Evolutionary conservation across 306 rosid genomes (phyloP), one percentile per base, ranked within the genome.

Genomic region (Begonia loranthoides): DNA sequence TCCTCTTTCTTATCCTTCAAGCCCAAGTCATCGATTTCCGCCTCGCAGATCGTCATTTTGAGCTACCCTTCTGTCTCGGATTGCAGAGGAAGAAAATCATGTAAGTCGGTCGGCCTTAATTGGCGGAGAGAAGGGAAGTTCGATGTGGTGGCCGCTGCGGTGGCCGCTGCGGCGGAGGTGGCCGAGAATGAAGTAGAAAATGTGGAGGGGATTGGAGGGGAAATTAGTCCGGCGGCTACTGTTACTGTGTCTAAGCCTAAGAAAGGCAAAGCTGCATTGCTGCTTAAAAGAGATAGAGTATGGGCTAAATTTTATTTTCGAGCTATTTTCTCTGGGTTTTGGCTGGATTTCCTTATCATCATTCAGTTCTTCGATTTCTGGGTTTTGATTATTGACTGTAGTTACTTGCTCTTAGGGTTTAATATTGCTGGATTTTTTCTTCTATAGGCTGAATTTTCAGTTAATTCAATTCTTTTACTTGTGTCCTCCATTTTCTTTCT

Each of bases 181-280:
- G 71, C 17, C 0, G 55, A 59, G 55, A 50, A 66, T 0, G 81
- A 79, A 43, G 77, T 61, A 3, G 34, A 28, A 4, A 6, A 28
- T 1, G 70, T 52, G 45, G 87, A 55, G 1, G 80, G 59, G 40
- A 43, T 49, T 1, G 76, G 11, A 3, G 73, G 11, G 4, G 81
- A 67, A 6, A 66, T 11, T 12, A 64, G 36, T 59, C 73, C 38
- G 9, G 22, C 76, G 8, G 49, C 51, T 12, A 3, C 76, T 3
- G 60, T 56, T 51, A 2, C 59, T 22, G 15, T 66, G 13, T 45
- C 72, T 7, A 90, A 86, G 59, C 96, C 94, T 9, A 86, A 80
- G 77, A 83, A 70, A 48, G 99, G 96, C 41, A 90, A 90, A 61
- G 88, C 94, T 34, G 96, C 99, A 51, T 75, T 90, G 73, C 86